phyloP scores from a whole-genome alignment of 495 filamentous ascomycete species.

The Podospora fimiseda region DNA sequence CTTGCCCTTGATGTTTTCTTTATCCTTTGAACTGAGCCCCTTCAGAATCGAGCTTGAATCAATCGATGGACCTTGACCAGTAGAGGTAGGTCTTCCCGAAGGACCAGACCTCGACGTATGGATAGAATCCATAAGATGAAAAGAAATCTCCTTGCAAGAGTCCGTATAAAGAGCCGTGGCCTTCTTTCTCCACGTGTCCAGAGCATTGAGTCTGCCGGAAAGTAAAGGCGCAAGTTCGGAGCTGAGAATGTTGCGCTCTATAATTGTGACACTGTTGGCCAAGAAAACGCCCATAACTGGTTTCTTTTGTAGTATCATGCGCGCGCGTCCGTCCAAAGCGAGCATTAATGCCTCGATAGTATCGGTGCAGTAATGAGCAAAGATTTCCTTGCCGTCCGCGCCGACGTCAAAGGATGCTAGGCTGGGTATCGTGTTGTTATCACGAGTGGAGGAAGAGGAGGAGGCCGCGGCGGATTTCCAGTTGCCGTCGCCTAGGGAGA shows the following conservation, averaged over 20 bases:
- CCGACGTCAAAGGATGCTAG: conserved; percentile 77
- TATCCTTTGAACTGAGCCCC: conserved; percentile 75
- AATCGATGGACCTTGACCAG: conserved; percentile 51
- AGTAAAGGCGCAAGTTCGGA: conserved; percentile 74
- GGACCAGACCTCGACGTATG: conserved; percentile 55
- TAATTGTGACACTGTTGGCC: conserved; percentile 77
- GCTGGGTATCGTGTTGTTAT: conserved; percentile 59
- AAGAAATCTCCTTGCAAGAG: conserved; percentile 80
- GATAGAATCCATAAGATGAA: conserved; percentile 81
- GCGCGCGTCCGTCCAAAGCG: conserved; percentile 68
- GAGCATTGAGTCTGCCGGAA: conserved; percentile 51
- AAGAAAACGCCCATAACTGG: conserved; percentile 80
- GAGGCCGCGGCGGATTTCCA: conserved; percentile 63
- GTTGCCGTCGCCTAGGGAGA: conserved; percentile 86
- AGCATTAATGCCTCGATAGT: conserved; percentile 75
- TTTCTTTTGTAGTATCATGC: conserved; percentile 69
- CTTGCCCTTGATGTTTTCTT: conserved; percentile 92
- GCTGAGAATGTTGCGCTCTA: conserved; percentile 76
- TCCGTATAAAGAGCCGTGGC: conserved; percentile 76
- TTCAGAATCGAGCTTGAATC: conserved; percentile 80
- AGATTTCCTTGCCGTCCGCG: conserved; percentile 82
- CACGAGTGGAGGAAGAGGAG: conserved; percentile 39
- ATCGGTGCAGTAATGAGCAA: conserved; percentile 79
- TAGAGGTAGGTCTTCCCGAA: conserved; percentile 57
- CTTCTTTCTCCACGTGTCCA: conserved; percentile 85